Evolutionary conservation across 208 protist genomes (phyloP), one percentile per base, ranked within the genome.

Genomic region (Trypanosomatidae sp.): DNA sequence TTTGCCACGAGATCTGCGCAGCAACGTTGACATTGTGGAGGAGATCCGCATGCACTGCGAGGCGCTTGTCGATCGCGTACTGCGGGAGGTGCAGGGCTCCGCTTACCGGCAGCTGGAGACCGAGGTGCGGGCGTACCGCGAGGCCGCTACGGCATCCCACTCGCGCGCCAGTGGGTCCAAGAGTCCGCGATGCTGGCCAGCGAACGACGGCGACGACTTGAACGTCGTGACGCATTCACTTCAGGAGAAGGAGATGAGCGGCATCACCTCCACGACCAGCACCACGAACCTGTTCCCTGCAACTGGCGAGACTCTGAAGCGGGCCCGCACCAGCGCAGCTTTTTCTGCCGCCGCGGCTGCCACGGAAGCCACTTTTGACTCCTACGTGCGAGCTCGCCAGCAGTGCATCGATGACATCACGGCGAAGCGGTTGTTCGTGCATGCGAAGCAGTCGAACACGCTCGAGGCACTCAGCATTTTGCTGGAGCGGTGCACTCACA

Each of bases 31-130:
- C 49, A 66, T 91, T 17, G 78, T 83, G 46, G 83, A 91, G 56
- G 87, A 95, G 76, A 77, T 91, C 15, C 74, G 78, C 43, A 79
- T 86, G 74, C 86, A 95, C 80, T 95, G 87, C 74, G 85, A 92
- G 53, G 87, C 76, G 22, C 75, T 95, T 64, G 69, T 93, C 15
- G 71, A 85, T 8, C 85, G 85, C 9, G 77, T 93, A 22, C 44
- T 94, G 59, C 62, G 74, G 0, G 85, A 90, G 58, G 81, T 91
- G 44, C 64, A 80, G 62, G 71, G 66, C 17, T 17, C 60, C 3
- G 84, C 79, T 13, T 53, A 62, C 52, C 65, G 44, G 56, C 44
- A 71, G 53, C 73, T 77, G n/a, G 70, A 68, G 50, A 52, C 60
- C 30, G 76, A 87, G 62, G 71, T 68, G 55, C 46, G 33, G 28